These are phyloP conservation scores for Zygosaccharomyces siamensis DNA, from an alignment of 805 yeast species.

Conservation along the genomic window DNA sequence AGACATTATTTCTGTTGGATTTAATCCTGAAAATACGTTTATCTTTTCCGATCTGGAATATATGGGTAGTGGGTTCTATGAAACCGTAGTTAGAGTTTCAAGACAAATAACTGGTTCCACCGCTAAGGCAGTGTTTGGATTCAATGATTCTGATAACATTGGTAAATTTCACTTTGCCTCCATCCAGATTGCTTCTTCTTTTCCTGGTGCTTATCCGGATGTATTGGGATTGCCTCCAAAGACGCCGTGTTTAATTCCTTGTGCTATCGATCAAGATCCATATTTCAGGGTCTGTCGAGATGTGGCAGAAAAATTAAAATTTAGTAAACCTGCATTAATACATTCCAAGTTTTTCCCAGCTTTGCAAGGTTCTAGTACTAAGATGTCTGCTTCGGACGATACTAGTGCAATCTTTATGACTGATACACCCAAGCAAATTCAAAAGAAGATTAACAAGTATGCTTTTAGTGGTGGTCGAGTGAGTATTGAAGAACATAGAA, in stretches of 20 bases:
- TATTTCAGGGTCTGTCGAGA: constrained; percentile 96
- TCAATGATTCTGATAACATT: constrained; percentile 88
- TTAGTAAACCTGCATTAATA: constrained; percentile 82
- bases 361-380: constrained; percentile 89
- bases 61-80: constrained; percentile 92
- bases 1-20: constrained; percentile 92
- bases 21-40: constrained; percentile 90
- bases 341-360: constrained; percentile 98
- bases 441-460: constrained; percentile 90
- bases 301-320: constrained; percentile 90
- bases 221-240: constrained; percentile 80
- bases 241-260: constrained; percentile 95
- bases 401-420: constrained; percentile 91
- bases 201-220: constrained; percentile 94
- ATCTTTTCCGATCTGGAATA: constrained; percentile 88
- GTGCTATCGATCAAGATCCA: constrained; percentile 99
- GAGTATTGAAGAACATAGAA: constrained; percentile 84
- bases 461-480: constrained; percentile 95
- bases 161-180: constrained; percentile 95
- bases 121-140: constrained; percentile 95
- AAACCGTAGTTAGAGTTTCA: constrained; percentile 86
- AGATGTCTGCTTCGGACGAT: constrained; percentile 94
- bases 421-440: constrained; percentile 86
- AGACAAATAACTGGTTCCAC: constrained; percentile 96
- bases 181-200: constrained; percentile 91